Percentiles rank a stretch among this genome's conserved stretches.
phyloP scores from a whole-genome alignment of 345 rosid genomes.

The Punica granatum region DNA sequence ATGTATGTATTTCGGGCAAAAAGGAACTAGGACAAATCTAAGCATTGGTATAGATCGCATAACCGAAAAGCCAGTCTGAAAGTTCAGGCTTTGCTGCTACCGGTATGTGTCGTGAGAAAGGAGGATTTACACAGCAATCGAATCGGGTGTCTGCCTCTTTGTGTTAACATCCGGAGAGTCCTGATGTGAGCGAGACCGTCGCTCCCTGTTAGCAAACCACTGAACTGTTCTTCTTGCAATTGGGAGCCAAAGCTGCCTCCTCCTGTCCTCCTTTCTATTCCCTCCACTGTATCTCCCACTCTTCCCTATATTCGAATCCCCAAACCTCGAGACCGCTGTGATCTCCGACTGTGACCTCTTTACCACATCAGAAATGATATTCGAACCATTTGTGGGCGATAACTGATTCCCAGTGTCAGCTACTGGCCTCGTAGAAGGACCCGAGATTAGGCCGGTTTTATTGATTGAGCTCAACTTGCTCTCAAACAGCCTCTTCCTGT shows the following conservation, averaged over 20 bases:
- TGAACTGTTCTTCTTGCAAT: constrained; percentile 16
- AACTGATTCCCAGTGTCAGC: constrained; percentile 15
- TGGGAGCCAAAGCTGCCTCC: constrained; percentile 17
- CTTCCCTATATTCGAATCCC: constrained; percentile 10
- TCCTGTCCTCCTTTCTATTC: constrained; percentile 30
- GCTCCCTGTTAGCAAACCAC: constrained; percentile 18
- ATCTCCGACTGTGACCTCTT: constrained; percentile 78
- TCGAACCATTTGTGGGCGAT: constrained; percentile 22
- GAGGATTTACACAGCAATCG: too few relatives aligned
- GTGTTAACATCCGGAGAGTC: too few relatives aligned
- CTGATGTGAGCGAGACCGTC: background rate
- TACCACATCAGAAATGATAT: constrained; percentile 21
- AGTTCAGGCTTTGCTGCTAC: too few relatives aligned
- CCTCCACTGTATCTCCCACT: constrained; percentile 11
- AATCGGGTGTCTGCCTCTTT: too few relatives aligned
- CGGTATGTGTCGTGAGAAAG: too few relatives aligned
- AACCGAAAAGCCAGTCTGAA: too few relatives aligned
- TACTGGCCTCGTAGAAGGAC: background rate
- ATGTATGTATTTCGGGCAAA: too few relatives aligned
- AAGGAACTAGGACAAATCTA: too few relatives aligned
- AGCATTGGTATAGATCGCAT: too few relatives aligned
- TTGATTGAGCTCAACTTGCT: constrained; percentile 27
- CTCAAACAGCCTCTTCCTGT: constrained; percentile 50
- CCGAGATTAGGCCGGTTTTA: constrained; percentile 12
- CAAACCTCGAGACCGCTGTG: constrained; percentile 49